Evolutionary conservation across 2,329 filamentous ascomycete genomes (phyloP), one percentile per base, ranked within the genome.

Genomic region (Didymella lethalis): DNA sequence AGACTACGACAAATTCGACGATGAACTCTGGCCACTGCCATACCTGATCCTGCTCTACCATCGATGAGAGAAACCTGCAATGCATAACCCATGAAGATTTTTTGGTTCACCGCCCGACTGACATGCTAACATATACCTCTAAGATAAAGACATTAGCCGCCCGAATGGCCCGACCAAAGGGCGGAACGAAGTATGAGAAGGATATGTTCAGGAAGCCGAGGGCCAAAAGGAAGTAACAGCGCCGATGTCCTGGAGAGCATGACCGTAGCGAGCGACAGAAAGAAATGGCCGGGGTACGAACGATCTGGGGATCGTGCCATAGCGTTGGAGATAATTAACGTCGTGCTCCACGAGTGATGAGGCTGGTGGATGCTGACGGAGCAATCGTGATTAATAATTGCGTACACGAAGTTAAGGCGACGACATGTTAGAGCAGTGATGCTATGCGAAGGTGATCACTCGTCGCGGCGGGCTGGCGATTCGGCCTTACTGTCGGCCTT

Each of bases 321-420:
- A 23, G 40, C 59, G 51, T 46, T 43, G 64, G 61, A 64, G 45
- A 64, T 63, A 64, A 38, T 44, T 54, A 53, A 52, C 48, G 48
- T 54, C 48, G 57, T 62, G 38, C 40, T 61, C 55, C 52, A 57
- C 60, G 46, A 57, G 59, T 59, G 59, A 69, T 71, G 60, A 46
- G 60, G 47, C 41, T 66, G 62, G 62, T 64, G 58, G 59, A 68
- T 69, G 65, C 59, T 66, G 64, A 62, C 57, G 67, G 58, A 73
- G 65, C 68, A 62, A 66, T 68, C 64, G 58, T 55, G 64, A 73
- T 74, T 45, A 75, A 75, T 72, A 73, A 55, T 50, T 54, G 58
- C 61, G 62, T 65, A 67, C 67, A 69, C 56, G 62, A 64, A 62
- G 45, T 54, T 63, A 59, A 51, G 51, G 57, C 48, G 48, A 64